These are phyloP conservation scores for Penicillium subrubescens DNA, from an alignment of 495 filamentous ascomycete genomes.

Conservation along the genomic window DNA sequence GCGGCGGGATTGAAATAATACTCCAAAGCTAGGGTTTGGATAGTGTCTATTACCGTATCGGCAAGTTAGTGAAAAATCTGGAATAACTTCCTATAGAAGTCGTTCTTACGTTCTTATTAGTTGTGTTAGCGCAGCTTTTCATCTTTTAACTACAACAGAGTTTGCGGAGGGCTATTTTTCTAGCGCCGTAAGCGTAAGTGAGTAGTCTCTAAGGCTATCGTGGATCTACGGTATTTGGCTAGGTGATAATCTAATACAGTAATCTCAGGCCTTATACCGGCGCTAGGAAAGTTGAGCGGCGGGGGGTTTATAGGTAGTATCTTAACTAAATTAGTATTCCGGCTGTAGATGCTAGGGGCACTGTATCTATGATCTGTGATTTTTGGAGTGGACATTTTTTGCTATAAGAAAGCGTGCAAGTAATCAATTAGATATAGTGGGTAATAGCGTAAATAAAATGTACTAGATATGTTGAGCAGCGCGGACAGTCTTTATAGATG, in stretches of 20 bases:
- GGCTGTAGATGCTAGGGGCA: too few species aligned
- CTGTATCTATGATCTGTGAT: too few species aligned
- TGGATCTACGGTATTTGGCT: constrained; percentile 9
- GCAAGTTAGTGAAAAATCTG: constrained; percentile 6
- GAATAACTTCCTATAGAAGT: constrained; percentile 15
- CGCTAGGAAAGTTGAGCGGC: constrained; percentile 6
- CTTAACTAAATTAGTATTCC: too few species aligned
- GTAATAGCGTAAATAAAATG: too few species aligned
- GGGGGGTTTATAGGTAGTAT: too few species aligned
- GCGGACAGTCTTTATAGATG: too few species aligned
- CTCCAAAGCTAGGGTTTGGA: constrained; percentile 1
- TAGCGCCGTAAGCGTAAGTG: constrained; percentile 8
- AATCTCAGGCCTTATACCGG: constrained; percentile 7
- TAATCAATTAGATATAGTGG: too few species aligned
- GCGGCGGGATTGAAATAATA: constrained; percentile 7
- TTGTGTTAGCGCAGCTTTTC: constrained; percentile 5
- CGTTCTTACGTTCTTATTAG: constrained; percentile 12
- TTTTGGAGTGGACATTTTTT: too few species aligned
- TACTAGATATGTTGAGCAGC: too few species aligned
- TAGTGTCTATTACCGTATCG: background rate
- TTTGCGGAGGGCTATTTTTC: background rate
- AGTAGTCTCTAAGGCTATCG: constrained; percentile 18
- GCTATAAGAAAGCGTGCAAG: too few species aligned
- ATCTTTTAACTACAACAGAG: constrained; percentile 6
- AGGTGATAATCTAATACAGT: constrained; percentile 15